phyloP scores from a whole-genome alignment of 805 yeast species.

The Candida silvatica region DNA sequence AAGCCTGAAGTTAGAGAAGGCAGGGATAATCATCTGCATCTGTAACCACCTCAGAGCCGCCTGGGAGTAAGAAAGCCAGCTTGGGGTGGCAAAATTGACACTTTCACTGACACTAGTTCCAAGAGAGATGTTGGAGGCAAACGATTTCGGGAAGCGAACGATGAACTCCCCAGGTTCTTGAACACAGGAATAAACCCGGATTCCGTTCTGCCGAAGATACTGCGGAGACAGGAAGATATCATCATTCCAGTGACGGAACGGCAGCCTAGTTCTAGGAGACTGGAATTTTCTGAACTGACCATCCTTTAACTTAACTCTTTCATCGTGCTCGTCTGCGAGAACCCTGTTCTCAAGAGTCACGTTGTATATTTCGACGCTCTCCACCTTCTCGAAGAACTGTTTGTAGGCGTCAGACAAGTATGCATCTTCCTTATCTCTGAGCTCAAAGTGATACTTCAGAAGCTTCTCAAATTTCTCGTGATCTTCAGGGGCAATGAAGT shows the following conservation, averaged over 20 bases:
- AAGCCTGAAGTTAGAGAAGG: slow-evolving; percentile 41
- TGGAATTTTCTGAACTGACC: slow-evolving; percentile 17
- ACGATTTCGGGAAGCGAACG: slow-evolving; percentile 48
- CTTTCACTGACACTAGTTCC: slow-evolving; percentile 52
- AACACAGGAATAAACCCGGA: slow-evolving; percentile 35
- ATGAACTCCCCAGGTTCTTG: slow-evolving; percentile 59
- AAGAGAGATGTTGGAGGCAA: slow-evolving; percentile 39
- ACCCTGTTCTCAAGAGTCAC: slow-evolving; percentile 19
- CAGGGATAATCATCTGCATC: slow-evolving; percentile 40
- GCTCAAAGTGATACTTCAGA: slow-evolving; percentile 9
- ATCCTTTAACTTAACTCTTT: slow-evolving; percentile 25
- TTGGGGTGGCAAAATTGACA: slow-evolving; percentile 44
- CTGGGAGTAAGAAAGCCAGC: slow-evolving; percentile 44
- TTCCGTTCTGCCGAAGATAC: slow-evolving; percentile 36
- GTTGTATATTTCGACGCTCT: slow-evolving; percentile 10
- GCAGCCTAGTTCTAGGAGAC: slow-evolving; percentile 6
- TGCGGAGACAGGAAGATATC: slow-evolving; percentile 44
- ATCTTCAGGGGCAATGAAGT: slow-evolving; percentile 50
- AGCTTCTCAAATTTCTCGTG: slow-evolving; percentile 42
- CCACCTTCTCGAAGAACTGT: slow-evolving; percentile 5
- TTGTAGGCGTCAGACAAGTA: slow-evolving; percentile 2
- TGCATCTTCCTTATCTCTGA: slow-evolving; percentile 6
- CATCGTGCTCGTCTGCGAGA: slow-evolving; percentile 5
- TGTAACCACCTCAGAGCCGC: slow-evolving; percentile 45
- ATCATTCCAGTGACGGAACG: slow-evolving; percentile 23